Base-by-base conservation (phyloP, 2,329 filamentous ascomycete genomes). In the Leptodontidium sp. region DNA sequence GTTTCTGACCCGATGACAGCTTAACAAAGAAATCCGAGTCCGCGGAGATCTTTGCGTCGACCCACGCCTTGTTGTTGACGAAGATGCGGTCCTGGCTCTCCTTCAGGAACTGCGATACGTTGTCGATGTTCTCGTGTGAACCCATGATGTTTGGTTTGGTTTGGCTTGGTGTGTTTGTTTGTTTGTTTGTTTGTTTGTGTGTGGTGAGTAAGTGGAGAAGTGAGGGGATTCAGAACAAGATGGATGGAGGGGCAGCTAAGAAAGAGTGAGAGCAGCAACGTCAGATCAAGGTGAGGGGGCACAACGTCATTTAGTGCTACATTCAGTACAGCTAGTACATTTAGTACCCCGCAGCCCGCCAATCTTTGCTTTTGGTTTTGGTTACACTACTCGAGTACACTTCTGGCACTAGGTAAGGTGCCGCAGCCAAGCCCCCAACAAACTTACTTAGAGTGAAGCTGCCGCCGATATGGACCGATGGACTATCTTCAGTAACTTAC, bases 1-100 rank as follows among this genome's bases (percentile, higher is more conserved):
- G 90, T 17, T 81, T 82, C 81, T 93, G 90, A 57, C 90, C 90
- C 9, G 85, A 86, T 24, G 84, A 81, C 70, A 93, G 84, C 78
- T 89, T 86, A 63, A 80, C 79, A 79, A 93, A 93, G 82, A 89
- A 92, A 11, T 85, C 82, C 4, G 89, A 88, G 80, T 93, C 88
- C 70, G 83, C 82, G 71, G 80, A 78, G 73, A 76, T 80, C 82
- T 90, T 88, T 71, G 86, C 80, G 58, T 84, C 84, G 14, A 89
- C 90, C 90, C 90, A 93, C 65, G 83, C 82, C 71, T 83, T 82
- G 82, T 92, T 93, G 84, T 88, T 87, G 73, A 90, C 86, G 75
- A 93, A 92, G 76, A 92, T 86, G 69, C 85, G 84, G 75, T 90
- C 87, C 79, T 92, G 90, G 29, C 64, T 70, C 53, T 61, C 21